Base-by-base conservation (phyloP, 192 early-diverging fungal species). In the Mortierella alpina region DNA sequence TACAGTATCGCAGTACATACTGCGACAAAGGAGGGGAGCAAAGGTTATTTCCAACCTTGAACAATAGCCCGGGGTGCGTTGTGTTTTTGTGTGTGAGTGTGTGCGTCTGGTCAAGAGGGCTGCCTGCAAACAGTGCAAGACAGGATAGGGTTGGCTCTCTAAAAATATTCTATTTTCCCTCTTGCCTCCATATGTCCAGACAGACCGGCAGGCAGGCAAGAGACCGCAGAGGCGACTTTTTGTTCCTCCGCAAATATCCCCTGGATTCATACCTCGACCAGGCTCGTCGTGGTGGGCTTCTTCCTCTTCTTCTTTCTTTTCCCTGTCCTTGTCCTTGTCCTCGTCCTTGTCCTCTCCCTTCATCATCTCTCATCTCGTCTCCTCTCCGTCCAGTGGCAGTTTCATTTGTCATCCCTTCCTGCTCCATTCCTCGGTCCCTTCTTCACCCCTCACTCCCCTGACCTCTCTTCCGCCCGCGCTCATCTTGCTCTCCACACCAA, bases 351-450 rank as follows among this genome's bases (percentile, higher is more conserved):
- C 63, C 14, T 50, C 63, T 3, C n/a, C 60, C 44, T 20, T 54
- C 46, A 41, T 31, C 63, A 53, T 47, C 66, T 22, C 47, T 39
- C 31, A 31, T 31, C 31, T 39, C 31, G 3, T 31, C 31, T 31
- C 31, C 48, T 40, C 56, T 58, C 45, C 18, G 9, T 15, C 42
- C 54, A 14, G 74, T 68, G 66, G 74, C 67, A 79, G 63, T 57
- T 41, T 51, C 14, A 45, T 55, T 79, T 49, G 69, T 69, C 76
- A 71, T 79, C 69, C 69, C 59, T 79, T 53, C 62, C 75, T 65
- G 42, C 61, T 49, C 68, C 54, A 56, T 10, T 55, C 44, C 23
- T 55, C 7, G 60, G 46, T 31, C 18, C 74, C 14, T 40, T 62
- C 15, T 40, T 59, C 31, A 17, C 51, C 39, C 40, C 49, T 14